Conservation (phyloP, 2,329 filamentous ascomycete genomes). For the Trichophyton mentagrophytes region DNA sequence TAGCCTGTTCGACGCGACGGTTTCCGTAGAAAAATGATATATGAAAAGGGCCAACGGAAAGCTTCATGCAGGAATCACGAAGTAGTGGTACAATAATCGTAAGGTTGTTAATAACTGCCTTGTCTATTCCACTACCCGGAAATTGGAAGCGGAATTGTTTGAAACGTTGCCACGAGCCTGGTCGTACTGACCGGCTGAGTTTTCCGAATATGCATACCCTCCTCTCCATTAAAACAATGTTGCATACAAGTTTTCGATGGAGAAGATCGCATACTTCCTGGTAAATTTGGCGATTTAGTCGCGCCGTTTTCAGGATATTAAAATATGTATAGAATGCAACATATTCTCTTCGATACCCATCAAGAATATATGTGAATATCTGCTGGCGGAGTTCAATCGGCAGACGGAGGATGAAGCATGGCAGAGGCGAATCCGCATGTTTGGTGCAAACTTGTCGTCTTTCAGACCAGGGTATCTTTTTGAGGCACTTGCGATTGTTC, state of each 20-base stretch:
- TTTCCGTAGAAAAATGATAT: too few relatives aligned
- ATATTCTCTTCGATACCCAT: conserved; percentile 5
- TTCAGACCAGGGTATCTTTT: conserved; percentile 12
- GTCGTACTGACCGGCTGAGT: not conserved
- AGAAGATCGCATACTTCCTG: not conserved
- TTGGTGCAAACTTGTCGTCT: conserved; percentile 10
- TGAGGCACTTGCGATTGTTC: conserved; percentile 10
- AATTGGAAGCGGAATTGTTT: not conserved
- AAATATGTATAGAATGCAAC: not conserved
- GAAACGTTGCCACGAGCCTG: not conserved
- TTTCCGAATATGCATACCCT: not conserved
- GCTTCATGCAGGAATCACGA: not conserved
- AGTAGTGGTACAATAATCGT: not conserved
- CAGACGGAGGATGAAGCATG: conserved; percentile 12
- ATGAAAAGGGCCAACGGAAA: not conserved
- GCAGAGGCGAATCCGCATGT: conserved; percentile 8
- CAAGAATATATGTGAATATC: conserved; percentile 11
- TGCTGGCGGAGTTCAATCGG: conserved; percentile 11
- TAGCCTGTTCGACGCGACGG: too few relatives aligned
- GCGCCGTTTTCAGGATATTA: not conserved
- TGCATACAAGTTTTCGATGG: not conserved
- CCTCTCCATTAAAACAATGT: not conserved
- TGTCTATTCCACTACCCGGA: too few relatives aligned
- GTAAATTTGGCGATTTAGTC: not conserved
- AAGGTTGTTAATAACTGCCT: not conserved